Evolutionary conservation across 768 basidiomycete genomes (phyloP), one percentile per base, ranked within the genome.

Genomic region (Lentinula lateritia): DNA sequence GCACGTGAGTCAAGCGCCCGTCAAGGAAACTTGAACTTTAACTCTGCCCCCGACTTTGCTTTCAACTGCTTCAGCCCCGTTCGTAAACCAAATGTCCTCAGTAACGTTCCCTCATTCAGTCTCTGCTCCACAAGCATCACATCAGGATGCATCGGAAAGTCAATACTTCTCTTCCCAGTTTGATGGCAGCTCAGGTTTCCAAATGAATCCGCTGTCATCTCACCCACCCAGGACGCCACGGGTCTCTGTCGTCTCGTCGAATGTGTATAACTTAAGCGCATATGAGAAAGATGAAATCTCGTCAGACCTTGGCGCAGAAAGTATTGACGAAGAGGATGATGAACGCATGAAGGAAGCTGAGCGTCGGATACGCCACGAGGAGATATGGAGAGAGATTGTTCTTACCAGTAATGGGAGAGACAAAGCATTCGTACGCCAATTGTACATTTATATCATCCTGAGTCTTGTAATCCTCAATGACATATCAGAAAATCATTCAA

Each of bases 341-440:
- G 83, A 78, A 52, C 73, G 70, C 58, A 76, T 76, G 10, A 74
- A 77, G 69, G 71, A 69, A 38, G 77, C 77, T 10, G 79, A 80
- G 66, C 71, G 71, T 66, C 80, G 74, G 59, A 78, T 92, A 28
- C 73, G 77, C 35, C 73, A 71, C 46, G 87, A 88, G 69, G 90
- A 92, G 36, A 81, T 94, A 6, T 92, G 89, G 90, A 79, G 86
- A 64, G 92, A 93, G 61, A 83, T 93, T 71, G 76, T 93, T 58
- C 79, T 85, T 67, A 87, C 90, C 34, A 90, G 88, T 66, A 80
- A 83, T 65, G 92, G 92, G 55, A 80, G 92, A 66, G 92, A 94
- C 73, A 94, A 94, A 75, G 84, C 86, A 34, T 88, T 94, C 69
- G 92, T 93, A 75, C 68, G 90, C 81, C 43, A 36, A 23, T 48